Evolutionary conservation across 176 grass and related monocot species (phyloP).

Genomic region (Miscanthus lutarioriparius): DNA sequence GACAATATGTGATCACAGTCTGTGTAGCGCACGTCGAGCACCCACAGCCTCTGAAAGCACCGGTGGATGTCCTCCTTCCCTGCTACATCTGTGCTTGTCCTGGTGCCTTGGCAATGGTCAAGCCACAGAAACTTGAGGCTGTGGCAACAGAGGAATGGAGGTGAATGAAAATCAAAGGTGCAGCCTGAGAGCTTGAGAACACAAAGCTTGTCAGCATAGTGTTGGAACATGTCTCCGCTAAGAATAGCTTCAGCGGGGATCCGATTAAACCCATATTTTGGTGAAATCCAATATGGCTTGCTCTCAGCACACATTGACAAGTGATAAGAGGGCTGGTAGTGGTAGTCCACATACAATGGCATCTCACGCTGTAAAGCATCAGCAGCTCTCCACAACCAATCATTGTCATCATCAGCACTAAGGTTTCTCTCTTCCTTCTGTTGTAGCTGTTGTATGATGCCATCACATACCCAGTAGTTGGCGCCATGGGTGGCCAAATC

Average conservation of each 20-base stretch:
- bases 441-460: background rate
- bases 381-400: background rate
- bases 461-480: conserved; percentile 22
- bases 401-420: too few species aligned
- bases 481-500: background rate
- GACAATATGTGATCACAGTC: background rate
- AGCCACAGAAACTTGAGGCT: background rate
- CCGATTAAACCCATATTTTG: background rate
- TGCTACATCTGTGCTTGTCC: too few species aligned
- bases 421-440: accelerated
- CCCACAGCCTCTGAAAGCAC: conserved; percentile 4
- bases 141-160: background rate
- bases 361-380: background rate
- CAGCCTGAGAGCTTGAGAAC: conserved; percentile 18
- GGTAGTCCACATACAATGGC: background rate
- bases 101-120: background rate
- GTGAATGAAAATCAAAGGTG: background rate
- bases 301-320: background rate
- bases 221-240: background rate
- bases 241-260: background rate
- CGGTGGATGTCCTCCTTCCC: background rate
- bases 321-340: too few species aligned
- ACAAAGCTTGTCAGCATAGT: background rate
- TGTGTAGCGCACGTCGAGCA: background rate
- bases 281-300: background rate